Evolutionary conservation across 2,329 filamentous ascomycete genomes (phyloP).

Genomic region (Falciphora oryzae): DNA sequence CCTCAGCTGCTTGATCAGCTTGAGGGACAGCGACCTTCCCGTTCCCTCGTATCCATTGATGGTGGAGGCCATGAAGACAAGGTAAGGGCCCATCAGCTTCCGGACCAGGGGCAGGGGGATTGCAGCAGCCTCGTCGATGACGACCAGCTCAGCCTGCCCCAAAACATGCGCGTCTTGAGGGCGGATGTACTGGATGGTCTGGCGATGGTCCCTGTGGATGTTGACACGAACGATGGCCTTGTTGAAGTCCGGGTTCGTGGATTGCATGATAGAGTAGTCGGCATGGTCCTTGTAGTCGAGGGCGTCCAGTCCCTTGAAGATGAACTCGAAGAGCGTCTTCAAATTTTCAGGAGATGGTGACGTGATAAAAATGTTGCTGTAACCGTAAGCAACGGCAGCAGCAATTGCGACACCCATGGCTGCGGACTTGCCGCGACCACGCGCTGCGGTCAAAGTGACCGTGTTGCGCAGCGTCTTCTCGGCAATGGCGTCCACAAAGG

Average conservation of each 20-base stretch:
- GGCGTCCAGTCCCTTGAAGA: conserved; percentile 97
- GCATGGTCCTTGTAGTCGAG: conserved; percentile 90
- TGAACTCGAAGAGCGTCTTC: conserved; percentile 96
- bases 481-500: conserved; percentile 91
- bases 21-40: conserved; percentile 86
- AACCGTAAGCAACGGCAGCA: conserved; percentile 89
- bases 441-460: conserved; percentile 84
- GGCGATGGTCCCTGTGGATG: conserved; percentile 86
- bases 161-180: conserved; percentile 93
- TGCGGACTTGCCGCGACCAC: conserved; percentile 95
- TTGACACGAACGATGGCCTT: conserved; percentile 98
- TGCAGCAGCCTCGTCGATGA: conserved; percentile 96
- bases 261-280: conserved; percentile 97
- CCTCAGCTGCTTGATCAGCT: conserved; percentile 92
- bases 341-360: conserved; percentile 96
- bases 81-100: conserved; percentile 92
- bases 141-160: conserved; percentile 88
- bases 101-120: conserved; percentile 89
- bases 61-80: conserved; percentile 98
- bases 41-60: conserved; percentile 99
- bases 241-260: conserved; percentile 97
- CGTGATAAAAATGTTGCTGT: conserved; percentile 99
- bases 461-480: conserved; percentile 95
- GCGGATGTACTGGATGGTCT: conserved; percentile 98
- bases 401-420: conserved; percentile 92